Evolutionary conservation across 2,329 filamentous ascomycete genomes (phyloP), one percentile per base, ranked within the genome.

Genomic region (Alternaria viburni): DNA sequence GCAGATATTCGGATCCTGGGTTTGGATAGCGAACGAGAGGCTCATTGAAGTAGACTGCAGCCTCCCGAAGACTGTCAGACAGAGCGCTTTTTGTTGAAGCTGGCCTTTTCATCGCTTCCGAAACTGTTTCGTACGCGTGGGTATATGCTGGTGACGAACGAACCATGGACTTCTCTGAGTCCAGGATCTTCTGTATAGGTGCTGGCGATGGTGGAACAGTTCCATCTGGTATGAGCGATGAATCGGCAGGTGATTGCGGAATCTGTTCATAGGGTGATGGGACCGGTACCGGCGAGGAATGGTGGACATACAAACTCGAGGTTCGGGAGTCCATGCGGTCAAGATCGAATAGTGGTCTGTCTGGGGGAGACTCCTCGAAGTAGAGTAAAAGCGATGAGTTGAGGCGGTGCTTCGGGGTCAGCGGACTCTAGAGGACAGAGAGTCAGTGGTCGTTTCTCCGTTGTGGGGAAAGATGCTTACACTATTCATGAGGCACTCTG

Each of bases 271-370:
- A 67, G 64, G 66, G 55, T 13, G 47, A 45, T n/a, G 73, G 75
- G 32, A 77, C 69, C 32, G 69, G 56, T n/a, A 78, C 64, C 6
- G 76, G 75, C 9, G 74, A 77, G 21, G 76, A 77, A 50, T 66
- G 74, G 23, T 69, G 66, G 3, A 76, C 67, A 7, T 65, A 36
- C n/a, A 64, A 9, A 41, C 64, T 72, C n/a, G 71, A 72, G 21
- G 61, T 57, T 11, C 47, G 43, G 3, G 71, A 69, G 9, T 46
- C 30, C 41, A 54, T 67, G 47, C 65, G 62, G 12, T 50, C 57
- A 4, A 67, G 46, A 26, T 74, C 71, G 50, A 79, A 74, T 57
- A 77, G 71, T 3, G 70, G 72, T 36, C 65, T 61, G 47, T 69
- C 67, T 4, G 68, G 59, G 4, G 69, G 73, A 12, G 74, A 74